Conservation (phyloP, 148 eudicot species). For the Simmondsia chinensis region DNA sequence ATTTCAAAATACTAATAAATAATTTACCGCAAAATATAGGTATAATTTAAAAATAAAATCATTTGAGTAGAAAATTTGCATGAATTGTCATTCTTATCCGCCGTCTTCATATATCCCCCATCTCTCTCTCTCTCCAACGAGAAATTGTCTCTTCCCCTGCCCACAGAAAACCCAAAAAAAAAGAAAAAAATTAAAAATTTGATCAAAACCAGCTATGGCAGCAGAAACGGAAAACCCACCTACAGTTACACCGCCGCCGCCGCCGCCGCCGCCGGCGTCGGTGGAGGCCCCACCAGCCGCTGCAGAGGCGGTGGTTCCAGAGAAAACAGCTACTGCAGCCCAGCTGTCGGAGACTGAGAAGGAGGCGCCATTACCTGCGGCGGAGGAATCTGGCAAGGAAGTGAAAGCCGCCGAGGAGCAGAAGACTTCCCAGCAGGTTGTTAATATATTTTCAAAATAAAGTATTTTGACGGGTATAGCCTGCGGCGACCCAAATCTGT, state of each 20-base stretch:
- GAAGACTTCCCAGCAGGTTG: conserved; percentile 28
- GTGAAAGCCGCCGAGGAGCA: conserved; percentile 11
- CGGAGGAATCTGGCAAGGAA: conserved; percentile 5
- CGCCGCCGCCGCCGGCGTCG: conserved; percentile 9
- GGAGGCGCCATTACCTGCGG: background rate
- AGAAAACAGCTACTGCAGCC: conserved; percentile 10
- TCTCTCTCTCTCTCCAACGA: background rate
- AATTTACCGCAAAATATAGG: no score
- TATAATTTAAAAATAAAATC: no score
- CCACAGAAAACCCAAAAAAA: conserved; percentile 3
- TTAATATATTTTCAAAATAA: no score
- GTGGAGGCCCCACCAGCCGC: conserved; percentile 13
- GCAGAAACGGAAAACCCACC: conserved; percentile 29
- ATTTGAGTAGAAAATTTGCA: no score
- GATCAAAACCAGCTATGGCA: conserved; percentile 22
- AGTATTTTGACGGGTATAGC: no score
- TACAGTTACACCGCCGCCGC: conserved; percentile 6
- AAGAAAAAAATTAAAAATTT: conserved; percentile 7
- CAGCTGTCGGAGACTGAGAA: conserved; percentile 13
- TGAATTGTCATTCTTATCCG: no score
- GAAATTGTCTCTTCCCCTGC: background rate
- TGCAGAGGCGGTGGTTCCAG: conserved; percentile 15
- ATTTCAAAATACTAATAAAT: no score
- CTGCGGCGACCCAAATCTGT: no score
- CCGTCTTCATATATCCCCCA: no score